Base-by-base conservation (phyloP, 2,329 filamentous ascomycete species). In the Venturia oleaginea region DNA sequence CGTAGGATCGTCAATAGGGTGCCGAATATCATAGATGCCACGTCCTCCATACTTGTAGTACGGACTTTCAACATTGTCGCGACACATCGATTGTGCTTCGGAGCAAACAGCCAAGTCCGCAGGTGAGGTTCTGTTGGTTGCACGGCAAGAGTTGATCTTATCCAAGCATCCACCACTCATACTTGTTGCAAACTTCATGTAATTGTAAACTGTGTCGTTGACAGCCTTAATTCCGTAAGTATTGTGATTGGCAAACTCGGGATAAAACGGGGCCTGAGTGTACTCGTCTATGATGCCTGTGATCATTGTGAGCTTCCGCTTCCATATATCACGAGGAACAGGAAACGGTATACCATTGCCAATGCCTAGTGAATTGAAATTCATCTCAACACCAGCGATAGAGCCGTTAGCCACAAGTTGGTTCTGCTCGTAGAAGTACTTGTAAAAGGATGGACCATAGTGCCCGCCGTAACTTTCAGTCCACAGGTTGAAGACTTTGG, bases 21-120 rank as follows among this genome's bases (percentile, higher is more conserved):
- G 81, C 6, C 85, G 79, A 65, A 89, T 83, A 66, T 88, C 86
- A 69, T 86, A 86, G 4, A 76, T 72, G 64, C 83, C 83, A 30
- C 65, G 61, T n/a, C 63, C 81, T 60, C 75, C 74, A 66, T 81
- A 82, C 22, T 73, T 72, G 71, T 80, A 83, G 75, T 87, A 89
- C 0, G 81, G 79, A 0, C 76, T 72, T 70, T 87, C 78, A 7
- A 89, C 82, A 11, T 84, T 80, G 61, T 79, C 77, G 42, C 81
- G 76, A 72, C 84, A 87, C 72, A 83, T 80, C 42, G 79, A 74
- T 2, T 75, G 74, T 1, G 86, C 85, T 64, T 82, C 76, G 3
- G 78, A 75, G 72, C 86, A 89, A 22, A 81, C 68, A 8, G 77
- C 71, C 61, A 46, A 27, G n/a, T 62, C 60, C 7, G 38, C 24